Percentiles rank a stretch among this genome's conserved stretches.
These are phyloP conservation scores for Halophytophthora polymorphica DNA, from an alignment of 352 stramenopile genomes.

Conservation along the genomic window DNA sequence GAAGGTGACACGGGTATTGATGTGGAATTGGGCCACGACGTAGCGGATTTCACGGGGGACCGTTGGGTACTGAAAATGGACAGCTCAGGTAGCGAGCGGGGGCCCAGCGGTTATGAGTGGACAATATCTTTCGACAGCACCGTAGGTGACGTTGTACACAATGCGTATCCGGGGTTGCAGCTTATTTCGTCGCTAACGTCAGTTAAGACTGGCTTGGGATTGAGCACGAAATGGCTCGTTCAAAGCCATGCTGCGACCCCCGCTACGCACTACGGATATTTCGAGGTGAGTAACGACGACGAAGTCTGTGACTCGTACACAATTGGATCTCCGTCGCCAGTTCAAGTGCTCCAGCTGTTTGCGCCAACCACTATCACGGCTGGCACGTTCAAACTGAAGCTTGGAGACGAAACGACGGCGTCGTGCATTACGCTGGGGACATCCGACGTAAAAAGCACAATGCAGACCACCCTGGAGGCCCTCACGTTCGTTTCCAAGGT, in stretches of 20 bases:
- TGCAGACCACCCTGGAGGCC: constrained; percentile 35
- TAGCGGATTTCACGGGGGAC: constrained; percentile 26
- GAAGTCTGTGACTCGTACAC: constrained; percentile 59
- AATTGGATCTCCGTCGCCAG: constrained; percentile 48
- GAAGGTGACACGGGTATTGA: constrained; percentile 36
- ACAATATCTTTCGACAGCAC: constrained; percentile 60
- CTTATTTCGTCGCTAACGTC: constrained; percentile 50
- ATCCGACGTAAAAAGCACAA: constrained; percentile 17
- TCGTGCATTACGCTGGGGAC: constrained; percentile 58
- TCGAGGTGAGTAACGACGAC: constrained; percentile 59
- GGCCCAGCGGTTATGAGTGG: constrained; percentile 65
- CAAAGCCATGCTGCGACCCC: constrained; percentile 21
- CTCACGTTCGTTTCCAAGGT: constrained; percentile 45
- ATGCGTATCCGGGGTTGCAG: constrained; percentile 43
- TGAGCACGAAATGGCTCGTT: constrained; percentile 25
- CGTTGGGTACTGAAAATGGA: constrained; percentile 42
- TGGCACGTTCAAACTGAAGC: constrained; percentile 49
- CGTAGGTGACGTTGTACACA: constrained; percentile 27
- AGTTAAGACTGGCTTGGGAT: constrained; percentile 23
- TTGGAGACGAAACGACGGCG: constrained; percentile 44
- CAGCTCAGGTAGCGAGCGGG: constrained; percentile 26
- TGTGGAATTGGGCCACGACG: constrained; percentile 35
- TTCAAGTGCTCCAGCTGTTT: constrained; percentile 74
- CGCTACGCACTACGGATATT: constrained; percentile 39
- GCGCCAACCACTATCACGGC: constrained; percentile 55